Evolutionary conservation across 2,329 filamentous ascomycete genomes (phyloP), one percentile per base, ranked within the genome.

Genomic region (Diaporthe capsici): DNA sequence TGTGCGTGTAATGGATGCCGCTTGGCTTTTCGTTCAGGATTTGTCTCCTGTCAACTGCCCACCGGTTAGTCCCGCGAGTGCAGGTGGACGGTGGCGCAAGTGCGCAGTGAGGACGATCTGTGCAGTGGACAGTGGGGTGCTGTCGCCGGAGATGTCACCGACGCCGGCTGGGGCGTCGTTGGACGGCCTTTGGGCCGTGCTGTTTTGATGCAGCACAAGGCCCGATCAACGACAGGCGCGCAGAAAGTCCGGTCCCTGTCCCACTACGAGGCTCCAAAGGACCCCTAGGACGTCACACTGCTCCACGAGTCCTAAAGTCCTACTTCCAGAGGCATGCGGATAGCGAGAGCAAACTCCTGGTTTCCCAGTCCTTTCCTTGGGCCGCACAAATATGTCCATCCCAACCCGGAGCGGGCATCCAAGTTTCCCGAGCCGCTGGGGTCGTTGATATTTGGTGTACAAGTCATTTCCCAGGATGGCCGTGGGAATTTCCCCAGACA

Each of bases 61-160:
- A 34, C 39, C 63, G 63, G 63, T 68, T 39, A 39, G 20, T 53
- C 63, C 63, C 63, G 63, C 63, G 47, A 68, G 63, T 39, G 47
- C 31, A 34, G 12, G 44, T 51, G 63, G 47, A 53, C 12, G 31
- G 63, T 37, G 63, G 44, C 63, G 63, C 63, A 53, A 53, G 63
- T 68, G 31, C 63, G 47, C 63, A 34, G 6, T n/a, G 31, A 53
- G 63, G n/a, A 68, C 25, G 13, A 68, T 53, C 63, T 53, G 31
- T 68, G 63, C 44, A 31, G 28, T 51, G 44, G 22, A 37, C 31
- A 8, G 42, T 67, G 44, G 13, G 22, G 47, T 68, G 31, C 47
- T 37, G 22, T 68, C 28, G 20, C 17, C 28, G 31, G 63, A 68
- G 25, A 37, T 53, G 12, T 37, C 63, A 39, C n/a, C 47, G 8